These are phyloP conservation scores for Wickerhamiella parazyma DNA, from an alignment of 805 yeast species.

Conservation along the genomic window DNA sequence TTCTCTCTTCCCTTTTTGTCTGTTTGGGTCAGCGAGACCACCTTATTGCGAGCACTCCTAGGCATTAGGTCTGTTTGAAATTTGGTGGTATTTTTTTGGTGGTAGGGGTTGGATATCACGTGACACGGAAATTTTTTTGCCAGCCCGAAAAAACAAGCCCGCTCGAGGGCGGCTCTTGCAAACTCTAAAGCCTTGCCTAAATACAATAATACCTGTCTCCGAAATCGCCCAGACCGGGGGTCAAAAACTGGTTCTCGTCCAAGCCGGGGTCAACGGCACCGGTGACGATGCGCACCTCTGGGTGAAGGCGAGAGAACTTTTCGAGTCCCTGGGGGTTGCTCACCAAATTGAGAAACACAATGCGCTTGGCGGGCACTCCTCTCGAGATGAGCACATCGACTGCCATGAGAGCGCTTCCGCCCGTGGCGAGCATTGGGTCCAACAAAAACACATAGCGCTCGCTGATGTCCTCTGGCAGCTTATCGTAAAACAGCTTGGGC, in stretches of 20 bases:
- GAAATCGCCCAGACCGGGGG: slow-evolving; percentile 95
- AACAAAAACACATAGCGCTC: slow-evolving; percentile 79
- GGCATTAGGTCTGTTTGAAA: slow-evolving; percentile 48
- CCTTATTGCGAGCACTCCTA: slow-evolving; percentile 91
- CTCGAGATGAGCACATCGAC: slow-evolving; percentile 74
- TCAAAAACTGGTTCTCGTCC: slow-evolving; percentile 71
- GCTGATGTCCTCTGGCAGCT: slow-evolving; percentile 82
- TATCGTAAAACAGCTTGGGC: slow-evolving; percentile 85
- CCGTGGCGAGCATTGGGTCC: slow-evolving; percentile 98
- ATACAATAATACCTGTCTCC: slow-evolving; percentile 96
- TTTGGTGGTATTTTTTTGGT: neutral
- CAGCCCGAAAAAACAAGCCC: too few relatives aligned
- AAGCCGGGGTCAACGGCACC: slow-evolving; percentile 85
- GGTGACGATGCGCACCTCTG: slow-evolving; percentile 76
- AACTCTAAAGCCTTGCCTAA: slow-evolving; percentile 24
- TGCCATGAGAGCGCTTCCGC: slow-evolving; percentile 97
- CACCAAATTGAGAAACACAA: slow-evolving; percentile 77
- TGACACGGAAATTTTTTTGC: neutral
- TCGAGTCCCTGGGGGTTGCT: slow-evolving; percentile 92
- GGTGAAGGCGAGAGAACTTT: slow-evolving; percentile 64
- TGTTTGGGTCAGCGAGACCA: slow-evolving; percentile 89
- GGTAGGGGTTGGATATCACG: neutral
- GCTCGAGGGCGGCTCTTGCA: too few relatives aligned
- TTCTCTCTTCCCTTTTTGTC: slow-evolving; percentile 91
- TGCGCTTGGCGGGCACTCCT: slow-evolving; percentile 81